Conservation (phyloP, 768 basidiomycete genomes). For the Dentipellis fragilis region DNA sequence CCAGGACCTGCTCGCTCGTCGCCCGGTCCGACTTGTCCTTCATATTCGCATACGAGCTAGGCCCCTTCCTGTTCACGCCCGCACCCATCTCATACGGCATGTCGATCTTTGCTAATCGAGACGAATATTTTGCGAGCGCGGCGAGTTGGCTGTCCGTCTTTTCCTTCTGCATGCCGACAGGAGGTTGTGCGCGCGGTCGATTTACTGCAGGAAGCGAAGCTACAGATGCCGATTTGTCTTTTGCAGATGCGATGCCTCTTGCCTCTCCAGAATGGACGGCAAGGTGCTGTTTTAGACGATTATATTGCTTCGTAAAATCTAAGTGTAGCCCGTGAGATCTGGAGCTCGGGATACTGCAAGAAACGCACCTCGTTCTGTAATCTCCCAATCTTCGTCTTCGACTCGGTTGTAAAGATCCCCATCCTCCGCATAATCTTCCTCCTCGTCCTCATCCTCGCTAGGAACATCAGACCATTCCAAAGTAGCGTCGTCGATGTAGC, state of each 20-base stretch:
- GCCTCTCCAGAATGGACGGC: conserved; percentile 70
- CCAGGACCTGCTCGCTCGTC: conserved; percentile 93
- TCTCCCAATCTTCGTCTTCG: conserved; percentile 86
- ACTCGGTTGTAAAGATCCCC: conserved; percentile 43
- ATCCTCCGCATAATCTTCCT: conserved; percentile 26
- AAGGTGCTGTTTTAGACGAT: conserved; percentile 86
- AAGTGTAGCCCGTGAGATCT: conserved; percentile 11
- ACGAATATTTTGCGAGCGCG: conserved; percentile 66
- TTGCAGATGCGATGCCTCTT: conserved; percentile 45
- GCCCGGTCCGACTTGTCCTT: conserved; percentile 98
- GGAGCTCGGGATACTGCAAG: neutral
- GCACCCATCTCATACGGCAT: conserved; percentile 57
- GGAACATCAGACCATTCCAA: conserved; percentile 20
- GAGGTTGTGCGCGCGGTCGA: conserved; percentile 33
- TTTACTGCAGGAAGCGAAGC: conserved; percentile 66
- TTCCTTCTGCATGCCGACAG: conserved; percentile 29
- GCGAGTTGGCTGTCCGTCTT: conserved; percentile 65
- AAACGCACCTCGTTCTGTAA: conserved; percentile 64
- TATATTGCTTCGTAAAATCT: conserved; percentile 99
- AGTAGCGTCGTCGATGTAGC: conserved; percentile 24
- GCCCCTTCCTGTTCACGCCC: conserved; percentile 88
- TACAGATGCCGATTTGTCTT: conserved; percentile 37
- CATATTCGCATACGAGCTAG: conserved; percentile 73
- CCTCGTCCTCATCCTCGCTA: conserved; percentile 29
- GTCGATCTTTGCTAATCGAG: conserved; percentile 66